Base-by-base conservation (phyloP, 352 stramenopile species). In the Globisporangium nodosum region DNA sequence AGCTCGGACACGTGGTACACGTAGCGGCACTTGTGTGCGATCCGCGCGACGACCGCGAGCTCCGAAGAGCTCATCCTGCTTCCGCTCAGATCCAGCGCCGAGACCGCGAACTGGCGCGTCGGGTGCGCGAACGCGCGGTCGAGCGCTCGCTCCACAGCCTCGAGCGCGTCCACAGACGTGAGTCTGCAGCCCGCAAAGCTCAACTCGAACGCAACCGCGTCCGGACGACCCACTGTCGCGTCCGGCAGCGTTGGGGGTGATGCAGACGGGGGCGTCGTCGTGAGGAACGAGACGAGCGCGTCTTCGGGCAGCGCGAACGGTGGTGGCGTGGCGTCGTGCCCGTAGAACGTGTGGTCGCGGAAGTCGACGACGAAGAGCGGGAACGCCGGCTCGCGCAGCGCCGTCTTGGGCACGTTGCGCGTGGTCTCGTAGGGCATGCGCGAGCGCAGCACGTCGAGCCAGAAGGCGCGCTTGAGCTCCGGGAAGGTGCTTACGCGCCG, bases 1-100 rank as follows among this genome's bases (percentile, higher is more conserved):
- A 58, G 42, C 42, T 51, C 53, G 27, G 48, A 20, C 9, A 58
- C 21, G 5, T 42, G 18, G 42, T 58, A 58, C 30, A 45, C 30
- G 13, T 8, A 8, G 16, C 48, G 27, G 24, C 48, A 54, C 48
- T 43, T 45, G 27, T 37, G 8, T 3, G 61, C 40, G 18, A 69
- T 59, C 20, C 58, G 53, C 8, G 58, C 43, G 16, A 66, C 16
- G 13, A 66, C 37, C 15, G 49, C 49, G 9, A 69, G 24, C 6
- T 60, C 52, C 13, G 21, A 20, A 5, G n/a, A 4, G 21, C 37
- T 37, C 48, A 66, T 42, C 7, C 5, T 8, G 30, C 56, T 57
- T 0, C 49, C 16, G 20, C 48, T 63, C 9, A 69, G 12, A 3
- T 69, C 42, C 8, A 69, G 48, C 21, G 16, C n/a, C 2, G 13